phyloP scores from a whole-genome alignment of 176 grass and related monocot genomes.

The Hyparrhenia diplandra region DNA sequence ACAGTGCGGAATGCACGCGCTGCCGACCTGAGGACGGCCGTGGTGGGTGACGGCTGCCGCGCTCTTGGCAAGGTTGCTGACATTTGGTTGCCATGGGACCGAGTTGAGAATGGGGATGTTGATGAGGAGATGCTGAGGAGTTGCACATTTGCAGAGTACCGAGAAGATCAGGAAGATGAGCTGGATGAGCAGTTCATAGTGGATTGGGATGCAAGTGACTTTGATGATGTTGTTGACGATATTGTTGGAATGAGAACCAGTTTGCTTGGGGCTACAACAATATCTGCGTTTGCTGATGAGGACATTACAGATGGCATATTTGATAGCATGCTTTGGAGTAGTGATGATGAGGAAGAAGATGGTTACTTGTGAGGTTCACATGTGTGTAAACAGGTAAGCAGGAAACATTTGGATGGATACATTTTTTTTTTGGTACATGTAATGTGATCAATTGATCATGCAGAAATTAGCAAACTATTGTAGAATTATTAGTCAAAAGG shows the following conservation, averaged over 20 bases:
- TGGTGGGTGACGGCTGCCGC: slow-evolving; percentile 63
- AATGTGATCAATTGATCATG: not conserved
- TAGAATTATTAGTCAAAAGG: not conserved
- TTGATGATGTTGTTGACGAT: slow-evolving; percentile 50
- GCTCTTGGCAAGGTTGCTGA: slow-evolving; percentile 58
- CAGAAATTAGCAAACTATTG: not conserved
- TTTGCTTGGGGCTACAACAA: slow-evolving; percentile 15
- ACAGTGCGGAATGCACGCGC: slow-evolving; percentile 63
- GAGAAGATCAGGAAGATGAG: slow-evolving; percentile 24
- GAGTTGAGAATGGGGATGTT: slow-evolving; percentile 74
- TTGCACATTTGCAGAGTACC: not conserved
- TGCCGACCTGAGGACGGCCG: slow-evolving; percentile 65
- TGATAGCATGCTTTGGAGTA: slow-evolving; percentile 45
- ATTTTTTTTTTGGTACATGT: not conserved
- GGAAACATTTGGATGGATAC: not conserved
- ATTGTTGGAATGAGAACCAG: slow-evolving; percentile 35
- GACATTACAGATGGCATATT: slow-evolving; percentile 47
- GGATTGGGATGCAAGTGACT: slow-evolving; percentile 31
- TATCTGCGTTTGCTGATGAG: slow-evolving; percentile 56
- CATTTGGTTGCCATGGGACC: slow-evolving; percentile 83
- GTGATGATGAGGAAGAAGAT: slow-evolving; percentile 49
- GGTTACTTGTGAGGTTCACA: slow-evolving; percentile 43
- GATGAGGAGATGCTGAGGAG: slow-evolving; percentile 54
- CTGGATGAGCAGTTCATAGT: slow-evolving; percentile 17
- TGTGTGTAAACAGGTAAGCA: slow-evolving; percentile 11